Evolutionary conservation across 2,329 filamentous ascomycete species (phyloP).

Genomic region (Botrytis paeoniae): DNA sequence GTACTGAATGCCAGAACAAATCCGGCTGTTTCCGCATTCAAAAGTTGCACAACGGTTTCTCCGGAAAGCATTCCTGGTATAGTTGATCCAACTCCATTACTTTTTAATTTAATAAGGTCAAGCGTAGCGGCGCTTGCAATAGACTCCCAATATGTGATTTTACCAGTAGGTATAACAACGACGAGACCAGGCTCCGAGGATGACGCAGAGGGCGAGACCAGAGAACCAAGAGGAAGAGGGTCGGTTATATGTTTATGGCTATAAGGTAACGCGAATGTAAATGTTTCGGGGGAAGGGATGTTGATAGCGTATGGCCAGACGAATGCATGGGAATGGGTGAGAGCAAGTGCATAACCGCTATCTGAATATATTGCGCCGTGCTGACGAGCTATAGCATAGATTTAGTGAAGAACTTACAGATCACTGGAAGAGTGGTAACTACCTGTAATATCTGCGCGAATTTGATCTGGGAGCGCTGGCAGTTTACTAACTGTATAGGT

Average conservation of each 20-base stretch:
- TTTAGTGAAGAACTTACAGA: constrained; percentile 19
- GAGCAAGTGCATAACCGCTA: constrained; percentile 71
- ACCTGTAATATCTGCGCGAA: constrained; percentile 66
- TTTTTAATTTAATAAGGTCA: constrained; percentile 71
- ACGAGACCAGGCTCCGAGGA: constrained; percentile 83
- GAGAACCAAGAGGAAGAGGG: constrained; percentile 74
- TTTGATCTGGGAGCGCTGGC: constrained; percentile 74
- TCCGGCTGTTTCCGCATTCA: constrained; percentile 79
- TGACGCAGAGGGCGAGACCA: constrained; percentile 75
- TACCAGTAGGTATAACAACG: constrained; percentile 80
- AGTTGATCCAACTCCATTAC: constrained; percentile 72
- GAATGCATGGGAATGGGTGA: constrained; percentile 79
- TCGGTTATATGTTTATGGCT: constrained; percentile 64
- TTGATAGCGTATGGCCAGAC: constrained; percentile 85
- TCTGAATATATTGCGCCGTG: constrained; percentile 64
- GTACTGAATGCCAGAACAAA: constrained; percentile 83
- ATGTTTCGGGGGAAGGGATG: constrained; percentile 68
- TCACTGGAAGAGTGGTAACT: constrained; percentile 39
- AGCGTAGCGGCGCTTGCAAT: constrained; percentile 84
- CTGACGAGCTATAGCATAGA: constrained; percentile 51
- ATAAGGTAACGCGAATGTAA: constrained; percentile 76
- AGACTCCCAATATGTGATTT: constrained; percentile 92
- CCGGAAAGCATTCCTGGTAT: constrained; percentile 74
- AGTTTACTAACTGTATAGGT: constrained; percentile 85
- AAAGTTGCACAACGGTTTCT: constrained; percentile 73